A percentile compares a stretch with the other conserved stretches of the same genome.
Evolutionary conservation across 139 green algal species (phyloP).

Genomic region (Chlamydomonas sp.): DNA sequence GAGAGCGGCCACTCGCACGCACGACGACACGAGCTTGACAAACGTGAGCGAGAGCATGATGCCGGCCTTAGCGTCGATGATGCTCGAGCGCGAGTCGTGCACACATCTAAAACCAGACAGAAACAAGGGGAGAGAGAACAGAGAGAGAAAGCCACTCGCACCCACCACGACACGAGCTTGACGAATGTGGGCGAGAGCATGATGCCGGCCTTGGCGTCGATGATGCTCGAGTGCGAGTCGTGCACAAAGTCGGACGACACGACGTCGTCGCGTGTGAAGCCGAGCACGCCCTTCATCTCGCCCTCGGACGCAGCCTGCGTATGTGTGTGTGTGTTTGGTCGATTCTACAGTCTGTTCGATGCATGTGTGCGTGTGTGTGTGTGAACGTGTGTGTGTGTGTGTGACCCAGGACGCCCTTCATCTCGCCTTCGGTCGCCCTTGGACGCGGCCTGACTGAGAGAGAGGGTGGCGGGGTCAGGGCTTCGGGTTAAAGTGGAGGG

Average conservation of each 20-base stretch:
- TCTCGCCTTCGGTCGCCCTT: conserved; percentile 54
- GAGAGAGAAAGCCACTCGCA: too few relatives aligned
- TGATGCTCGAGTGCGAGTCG: conserved; percentile 73
- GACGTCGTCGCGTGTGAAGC: conserved; percentile 87
- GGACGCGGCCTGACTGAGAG: too few relatives aligned
- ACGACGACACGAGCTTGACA: not conserved
- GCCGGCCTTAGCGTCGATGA: not conserved
- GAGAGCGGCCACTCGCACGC: too few relatives aligned
- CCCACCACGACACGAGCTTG: conserved; percentile 70
- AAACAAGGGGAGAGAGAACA: too few relatives aligned
- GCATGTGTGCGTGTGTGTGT: not conserved
- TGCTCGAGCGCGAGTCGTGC: not conserved
- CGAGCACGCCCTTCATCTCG: conserved; percentile 71
- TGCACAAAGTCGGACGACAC: conserved; percentile 86
- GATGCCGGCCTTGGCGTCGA: conserved; percentile 88
- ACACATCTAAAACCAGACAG: not conserved
- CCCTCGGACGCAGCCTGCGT: conserved; percentile 55
- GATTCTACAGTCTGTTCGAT: too few relatives aligned
- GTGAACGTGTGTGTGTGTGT: too few relatives aligned
- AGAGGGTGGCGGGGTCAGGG: too few relatives aligned
- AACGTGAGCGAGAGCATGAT: not conserved
- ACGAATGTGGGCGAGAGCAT: conserved; percentile 80
- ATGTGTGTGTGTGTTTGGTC: too few relatives aligned
- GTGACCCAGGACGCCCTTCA: conserved; percentile 83
- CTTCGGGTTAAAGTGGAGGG: too few relatives aligned